Percentiles rank a stretch among this genome's conserved stretches.
phyloP scores from a whole-genome alignment of 202 grass and related monocot species.

The Panicum virgatum region DNA sequence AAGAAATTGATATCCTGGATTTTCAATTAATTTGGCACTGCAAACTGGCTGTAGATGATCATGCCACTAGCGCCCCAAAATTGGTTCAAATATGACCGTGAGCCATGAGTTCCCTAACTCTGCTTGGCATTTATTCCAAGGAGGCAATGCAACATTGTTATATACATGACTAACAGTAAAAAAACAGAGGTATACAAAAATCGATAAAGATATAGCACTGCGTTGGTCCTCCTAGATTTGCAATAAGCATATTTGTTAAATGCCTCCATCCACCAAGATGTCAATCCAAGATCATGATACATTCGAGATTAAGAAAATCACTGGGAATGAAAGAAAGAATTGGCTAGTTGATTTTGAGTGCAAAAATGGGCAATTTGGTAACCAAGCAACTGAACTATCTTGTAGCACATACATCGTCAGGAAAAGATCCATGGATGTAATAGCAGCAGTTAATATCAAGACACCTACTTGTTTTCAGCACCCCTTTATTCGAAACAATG shows the following conservation, averaged over 20 bases:
- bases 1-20: background rate
- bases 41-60: background rate
- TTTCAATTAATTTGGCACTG: background rate
- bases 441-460: background rate
- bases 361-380: background rate
- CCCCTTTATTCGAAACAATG: background rate
- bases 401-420: background rate
- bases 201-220: background rate
- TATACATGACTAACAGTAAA: background rate
- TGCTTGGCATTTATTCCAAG: background rate
- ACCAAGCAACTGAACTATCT: background rate
- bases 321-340: background rate
- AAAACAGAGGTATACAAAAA: conserved; percentile 3
- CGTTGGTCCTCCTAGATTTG: background rate
- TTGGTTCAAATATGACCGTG: background rate
- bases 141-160: background rate
- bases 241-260: background rate
- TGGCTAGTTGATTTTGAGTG: background rate
- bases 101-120: background rate
- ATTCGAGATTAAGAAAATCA: background rate
- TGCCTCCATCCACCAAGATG: background rate
- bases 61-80: background rate
- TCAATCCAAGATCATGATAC: background rate
- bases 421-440: background rate
- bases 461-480: background rate